Evolutionary conservation across 2,329 filamentous ascomycete species (phyloP).

Genomic region (Thielaviopsis musarum): DNA sequence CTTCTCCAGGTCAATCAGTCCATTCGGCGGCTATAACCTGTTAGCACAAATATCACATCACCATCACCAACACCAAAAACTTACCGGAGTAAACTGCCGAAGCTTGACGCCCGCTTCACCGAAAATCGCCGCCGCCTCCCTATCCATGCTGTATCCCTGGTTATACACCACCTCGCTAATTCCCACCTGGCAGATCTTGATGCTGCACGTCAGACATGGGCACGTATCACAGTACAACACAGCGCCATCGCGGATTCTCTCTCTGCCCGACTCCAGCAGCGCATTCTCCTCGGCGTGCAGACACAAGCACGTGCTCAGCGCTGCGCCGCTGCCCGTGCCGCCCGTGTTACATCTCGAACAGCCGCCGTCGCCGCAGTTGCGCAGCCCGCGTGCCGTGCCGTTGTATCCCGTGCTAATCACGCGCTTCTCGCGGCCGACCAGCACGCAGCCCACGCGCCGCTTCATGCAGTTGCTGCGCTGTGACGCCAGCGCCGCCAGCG

Average conservation of each 20-base stretch:
- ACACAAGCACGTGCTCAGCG: slow-evolving; percentile 76
- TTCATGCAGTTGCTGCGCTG: slow-evolving; percentile 97
- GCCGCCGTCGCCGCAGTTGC: slow-evolving; percentile 84
- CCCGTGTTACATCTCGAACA: slow-evolving; percentile 75
- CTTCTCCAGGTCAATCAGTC: slow-evolving; percentile 44
- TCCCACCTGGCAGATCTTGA: slow-evolving; percentile 95
- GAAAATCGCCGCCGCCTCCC: slow-evolving; percentile 65
- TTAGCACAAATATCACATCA: slow-evolving; percentile 1
- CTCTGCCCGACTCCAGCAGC: slow-evolving; percentile 79
- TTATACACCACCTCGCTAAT: slow-evolving; percentile 92
- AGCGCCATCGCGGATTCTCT: slow-evolving; percentile 66
- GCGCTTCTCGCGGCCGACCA: slow-evolving; percentile 62
- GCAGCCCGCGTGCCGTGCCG: slow-evolving; percentile 77
- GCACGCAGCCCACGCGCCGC: slow-evolving; percentile 80
- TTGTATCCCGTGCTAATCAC: slow-evolving; percentile 97
- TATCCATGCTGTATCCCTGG: slow-evolving; percentile 89
- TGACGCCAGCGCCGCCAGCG: slow-evolving; percentile 78
- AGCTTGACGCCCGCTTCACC: slow-evolving; percentile 67
- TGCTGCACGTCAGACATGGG: slow-evolving; percentile 91
- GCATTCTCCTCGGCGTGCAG: slow-evolving; percentile 99
- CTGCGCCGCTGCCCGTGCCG: slow-evolving; percentile 44
- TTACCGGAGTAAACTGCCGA: slow-evolving; percentile 73
- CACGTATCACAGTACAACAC: slow-evolving; percentile 93
- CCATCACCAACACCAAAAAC: slow-evolving; percentile 19
- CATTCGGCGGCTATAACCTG: slow-evolving; percentile 38